Base-by-base conservation (phyloP, 768 basidiomycete species). In the Xerocomus spinulosus region DNA sequence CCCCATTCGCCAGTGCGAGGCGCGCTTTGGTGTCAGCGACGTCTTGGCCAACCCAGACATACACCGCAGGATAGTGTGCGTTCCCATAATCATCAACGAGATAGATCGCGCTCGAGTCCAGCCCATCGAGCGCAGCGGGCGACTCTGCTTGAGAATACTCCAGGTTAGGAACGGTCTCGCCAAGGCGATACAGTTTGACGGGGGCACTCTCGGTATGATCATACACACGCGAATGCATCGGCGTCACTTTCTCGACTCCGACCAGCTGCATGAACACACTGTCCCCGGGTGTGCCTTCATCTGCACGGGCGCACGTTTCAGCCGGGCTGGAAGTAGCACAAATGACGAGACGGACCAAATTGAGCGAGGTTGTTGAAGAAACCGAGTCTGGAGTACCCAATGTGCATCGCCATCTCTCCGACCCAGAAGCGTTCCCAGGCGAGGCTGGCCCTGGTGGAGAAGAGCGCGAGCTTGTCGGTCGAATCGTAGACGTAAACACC, bases 401-500 rank as follows among this genome's bases (percentile, higher is more conserved):
- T 57, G 23, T 58, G 68, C 54, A 70, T 73, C 4, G 74, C 76
- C 64, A 83, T 83, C 55, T 83, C 79, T 18, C 78, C 80, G 9
- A 82, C 79, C 55, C 76, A 79, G 65, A 78, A 83, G 29, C 73
- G 72, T 54, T 83, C 81, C 59, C 77, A 76, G 1, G 81, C 80
- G 2, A 68, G 57, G 42, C 80, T 79, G 6, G 64, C 63, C 50
- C 72, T 73, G n/a, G 77, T 78, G 53, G 83, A 82, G 49, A 77
- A 72, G 55, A 83, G 78, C 70, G 73, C 74, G 26, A 83, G 57
- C 32, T 73, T 54, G 2, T 59, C 50, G 30, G 80, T 80, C 62
- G 78, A 79, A 59, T 83, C 82, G 15, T 83, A 68, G 18, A 83
- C 72, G 60, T 79, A 83, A 1, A 79, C 78, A 28, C 79, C 78